These are phyloP conservation scores for Trametes sp. DNA, from an alignment of 1,284 basidiomycete genomes.

Conservation along the genomic window DNA sequence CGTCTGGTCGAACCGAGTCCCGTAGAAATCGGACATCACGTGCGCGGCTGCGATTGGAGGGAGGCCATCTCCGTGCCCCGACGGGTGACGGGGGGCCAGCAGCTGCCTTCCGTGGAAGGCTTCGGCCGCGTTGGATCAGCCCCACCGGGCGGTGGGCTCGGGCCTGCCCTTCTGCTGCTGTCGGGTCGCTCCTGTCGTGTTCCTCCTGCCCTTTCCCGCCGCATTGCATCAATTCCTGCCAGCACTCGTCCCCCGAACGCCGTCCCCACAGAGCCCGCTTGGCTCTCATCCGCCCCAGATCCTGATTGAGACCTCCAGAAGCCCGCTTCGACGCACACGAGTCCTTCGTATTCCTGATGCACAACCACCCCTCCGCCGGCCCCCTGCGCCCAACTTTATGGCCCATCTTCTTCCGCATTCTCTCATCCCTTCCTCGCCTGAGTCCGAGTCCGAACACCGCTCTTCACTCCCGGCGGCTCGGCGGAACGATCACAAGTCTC, in stretches of 20 bases:
- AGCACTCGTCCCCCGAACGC: constrained; percentile 3
- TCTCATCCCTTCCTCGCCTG: constrained; percentile 11
- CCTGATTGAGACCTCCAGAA: constrained; percentile 7
- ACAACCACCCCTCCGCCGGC: constrained; percentile 8
- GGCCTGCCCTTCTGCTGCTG: background rate
- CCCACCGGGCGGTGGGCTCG: constrained; percentile 10
- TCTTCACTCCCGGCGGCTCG: background rate
- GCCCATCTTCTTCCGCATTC: background rate
- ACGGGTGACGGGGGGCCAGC: constrained; percentile 23
- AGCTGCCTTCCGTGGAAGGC: constrained; percentile 9
- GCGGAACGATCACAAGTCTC: constrained; percentile 7
- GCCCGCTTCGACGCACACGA: constrained; percentile 12
- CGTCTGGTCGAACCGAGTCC: constrained; percentile 32
- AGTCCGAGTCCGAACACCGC: constrained; percentile 14
- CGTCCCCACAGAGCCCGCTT: background rate
- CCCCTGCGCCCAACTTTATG: background rate
- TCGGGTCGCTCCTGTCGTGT: background rate
- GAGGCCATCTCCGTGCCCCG: constrained; percentile 32
- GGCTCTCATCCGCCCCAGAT: constrained; percentile 1
- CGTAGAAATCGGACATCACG: constrained; percentile 38
- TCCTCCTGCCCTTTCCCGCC: background rate
- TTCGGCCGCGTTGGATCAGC: constrained; percentile 22
- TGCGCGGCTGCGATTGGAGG: constrained; percentile 24
- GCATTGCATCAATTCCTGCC: constrained; percentile 2
- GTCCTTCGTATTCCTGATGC: constrained; percentile 13